A percentile compares a stretch with the other conserved stretches of the same genome.
These are phyloP conservation scores for Climacium dendroides DNA, from an alignment of 225 moss, liverwort and hornwort species.

Conservation along the genomic window DNA sequence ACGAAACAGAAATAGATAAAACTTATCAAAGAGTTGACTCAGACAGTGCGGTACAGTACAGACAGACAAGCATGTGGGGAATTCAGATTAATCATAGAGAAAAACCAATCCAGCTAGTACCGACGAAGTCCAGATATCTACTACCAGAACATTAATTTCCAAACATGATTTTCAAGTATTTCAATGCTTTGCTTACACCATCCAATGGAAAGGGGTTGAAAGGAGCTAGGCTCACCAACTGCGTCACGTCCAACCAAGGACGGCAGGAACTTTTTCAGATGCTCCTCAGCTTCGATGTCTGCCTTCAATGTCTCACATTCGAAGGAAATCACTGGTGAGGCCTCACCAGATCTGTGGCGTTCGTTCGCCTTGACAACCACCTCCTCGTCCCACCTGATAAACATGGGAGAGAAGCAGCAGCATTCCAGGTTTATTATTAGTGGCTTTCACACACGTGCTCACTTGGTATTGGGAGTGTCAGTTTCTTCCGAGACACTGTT, in stretches of 20 bases:
- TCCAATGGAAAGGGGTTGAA: not conserved
- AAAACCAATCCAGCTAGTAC: not conserved
- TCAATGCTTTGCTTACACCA: not conserved
- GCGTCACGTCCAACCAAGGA: conserved; percentile 40
- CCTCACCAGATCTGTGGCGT: conserved; percentile 7
- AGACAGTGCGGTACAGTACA: too few relatives aligned
- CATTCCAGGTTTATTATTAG: not conserved
- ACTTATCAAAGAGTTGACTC: not conserved
- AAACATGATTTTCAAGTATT: not conserved
- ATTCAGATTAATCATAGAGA: not conserved
- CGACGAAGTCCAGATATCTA: not conserved
- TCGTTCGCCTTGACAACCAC: conserved; percentile 23
- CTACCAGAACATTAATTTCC: not conserved
- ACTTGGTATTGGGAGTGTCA: not conserved
- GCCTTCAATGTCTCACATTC: conserved; percentile 54
- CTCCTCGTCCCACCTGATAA: conserved; percentile 51
- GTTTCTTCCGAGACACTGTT: not conserved
- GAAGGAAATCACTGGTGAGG: conserved; percentile 21
- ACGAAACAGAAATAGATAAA: not conserved
- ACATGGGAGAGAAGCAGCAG: not conserved
- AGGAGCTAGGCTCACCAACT: conserved; percentile 20
- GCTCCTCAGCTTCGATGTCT: conserved; percentile 41
- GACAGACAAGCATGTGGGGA: not conserved
- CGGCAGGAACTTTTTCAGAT: conserved; percentile 35
- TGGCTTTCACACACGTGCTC: not conserved